Evolutionary conservation across 768 basidiomycete genomes (phyloP).

Genomic region (Termitomyces sp.): DNA sequence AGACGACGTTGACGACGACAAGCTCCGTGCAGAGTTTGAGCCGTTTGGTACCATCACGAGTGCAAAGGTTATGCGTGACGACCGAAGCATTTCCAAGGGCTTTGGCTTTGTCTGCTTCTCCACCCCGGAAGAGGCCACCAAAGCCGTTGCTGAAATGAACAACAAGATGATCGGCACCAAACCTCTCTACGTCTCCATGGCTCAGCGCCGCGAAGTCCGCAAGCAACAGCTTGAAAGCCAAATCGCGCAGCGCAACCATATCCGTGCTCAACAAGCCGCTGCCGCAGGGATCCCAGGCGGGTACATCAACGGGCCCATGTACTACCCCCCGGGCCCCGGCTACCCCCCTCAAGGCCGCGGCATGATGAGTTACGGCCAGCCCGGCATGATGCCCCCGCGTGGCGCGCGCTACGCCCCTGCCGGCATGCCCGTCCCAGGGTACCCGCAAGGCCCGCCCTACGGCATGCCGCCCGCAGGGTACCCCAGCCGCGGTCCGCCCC

Average conservation of each 20-base stretch:
- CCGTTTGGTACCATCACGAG: constrained; percentile 96
- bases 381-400: constrained; percentile 84
- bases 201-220: constrained; percentile 96
- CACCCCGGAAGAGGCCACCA: constrained; percentile 96
- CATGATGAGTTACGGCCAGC: constrained; percentile 78
- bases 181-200: constrained; percentile 97
- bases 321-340: constrained; percentile 77
- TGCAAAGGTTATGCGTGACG: constrained; percentile 99
- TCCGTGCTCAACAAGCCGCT: constrained; percentile 93
- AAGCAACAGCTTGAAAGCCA: constrained; percentile 98
- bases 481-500: constrained; percentile 53
- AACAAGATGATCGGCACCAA: constrained; percentile 99
- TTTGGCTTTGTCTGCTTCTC: constrained; percentile 99
- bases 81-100: constrained; percentile 87
- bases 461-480: constrained; percentile 53
- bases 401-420: constrained; percentile 21
- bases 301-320: constrained; percentile 82
- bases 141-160: constrained; percentile 99
- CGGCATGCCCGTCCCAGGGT: background rate
- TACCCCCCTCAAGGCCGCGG: constrained; percentile 80
- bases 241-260: constrained; percentile 96
- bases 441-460: constrained; percentile 60
- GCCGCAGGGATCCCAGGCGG: constrained; percentile 79
- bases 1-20: constrained; percentile 97
- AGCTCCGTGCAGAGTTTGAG: constrained; percentile 94